These are phyloP conservation scores for Tylopilus cervinicoccineus DNA, from an alignment of 768 basidiomycete species.

Conservation along the genomic window DNA sequence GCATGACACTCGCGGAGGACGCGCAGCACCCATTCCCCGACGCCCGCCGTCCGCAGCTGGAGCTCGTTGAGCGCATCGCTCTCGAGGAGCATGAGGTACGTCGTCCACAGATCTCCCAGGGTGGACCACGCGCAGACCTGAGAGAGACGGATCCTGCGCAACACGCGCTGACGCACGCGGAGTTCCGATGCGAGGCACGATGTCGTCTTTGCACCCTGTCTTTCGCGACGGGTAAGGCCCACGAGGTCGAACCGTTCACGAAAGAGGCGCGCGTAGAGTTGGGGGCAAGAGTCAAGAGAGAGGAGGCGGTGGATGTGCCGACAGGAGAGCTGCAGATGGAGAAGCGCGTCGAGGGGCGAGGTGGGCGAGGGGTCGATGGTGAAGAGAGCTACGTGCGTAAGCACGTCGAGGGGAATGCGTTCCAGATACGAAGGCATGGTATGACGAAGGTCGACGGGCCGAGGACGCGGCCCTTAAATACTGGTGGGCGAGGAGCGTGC, in stretches of 20 bases:
- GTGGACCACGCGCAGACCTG: constrained; percentile 28
- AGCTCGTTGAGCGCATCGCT: constrained; percentile 45
- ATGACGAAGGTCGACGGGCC: constrained; percentile 15
- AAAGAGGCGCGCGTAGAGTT: constrained; percentile 57
- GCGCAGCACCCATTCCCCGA: constrained; percentile 30
- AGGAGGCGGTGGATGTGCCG: constrained; percentile 43
- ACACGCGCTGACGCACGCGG: constrained; percentile 40
- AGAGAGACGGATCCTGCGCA: constrained; percentile 43
- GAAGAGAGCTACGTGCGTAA: constrained; percentile 52
- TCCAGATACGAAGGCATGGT: constrained; percentile 47
- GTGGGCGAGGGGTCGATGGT: constrained; percentile 36
- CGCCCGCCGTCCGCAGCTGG: constrained; percentile 40
- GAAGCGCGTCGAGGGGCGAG: constrained; percentile 39
- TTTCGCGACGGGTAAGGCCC: constrained; percentile 21
- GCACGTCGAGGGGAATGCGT: constrained; percentile 50
- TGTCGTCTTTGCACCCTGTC: constrained; percentile 33
- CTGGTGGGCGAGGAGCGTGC: constrained; percentile 17
- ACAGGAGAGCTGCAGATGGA: constrained; percentile 43
- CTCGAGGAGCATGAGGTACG: constrained; percentile 59
- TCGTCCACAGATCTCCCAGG: constrained; percentile 50
- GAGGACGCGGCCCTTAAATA: constrained; percentile 23
- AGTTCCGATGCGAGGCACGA: constrained; percentile 47
- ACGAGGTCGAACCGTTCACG: constrained; percentile 44
- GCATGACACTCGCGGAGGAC: constrained; percentile 19
- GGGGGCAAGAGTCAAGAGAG: constrained; percentile 40